Base-by-base conservation (phyloP, 371 early-diverging fungal genomes). In the Mortierella sp. region DNA sequence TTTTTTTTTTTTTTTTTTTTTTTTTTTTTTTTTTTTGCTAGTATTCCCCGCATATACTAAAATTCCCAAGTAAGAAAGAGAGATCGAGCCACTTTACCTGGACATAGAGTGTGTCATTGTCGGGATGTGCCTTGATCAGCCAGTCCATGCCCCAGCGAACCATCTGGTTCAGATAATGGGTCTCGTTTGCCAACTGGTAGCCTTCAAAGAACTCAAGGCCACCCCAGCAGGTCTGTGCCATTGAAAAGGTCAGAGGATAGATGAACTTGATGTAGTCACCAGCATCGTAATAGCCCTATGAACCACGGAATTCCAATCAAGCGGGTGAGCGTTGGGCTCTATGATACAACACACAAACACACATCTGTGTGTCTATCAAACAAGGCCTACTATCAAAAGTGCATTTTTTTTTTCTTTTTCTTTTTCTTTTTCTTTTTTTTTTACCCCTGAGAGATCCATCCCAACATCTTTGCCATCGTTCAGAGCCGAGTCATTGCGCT, bases 111-210 rank as follows among this genome's bases (percentile, higher is more conserved):
- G 82, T 82, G 62, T 83, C 74, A 29, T 79, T 75, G 48, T 84
- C 68, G 16, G 87, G 85, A 66, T 90, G 88, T 1, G 89, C 88
- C 61, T 87, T 86, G 28, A 88, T 86, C 29, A 90, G 64, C 89
- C 90, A 90, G 57, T 91, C 90, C 43, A 84, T 86, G 21, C 91
- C 91, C 90, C 89, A 91, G 62, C 84, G 84, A 12, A 91, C 50
- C 83, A 84, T 89, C 43, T 84, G 83, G 19, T 72, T 60, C 4
- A 91, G 71, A 47, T 88, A 82, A 1, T 51, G 44, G 1, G 81
- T 79, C 68, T 90, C 86, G 21, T 83, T 75, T 15, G 90, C 87
- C 53, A 83, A 80, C 57, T 80, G 74, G 60, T 88, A 90, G 19
- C 90, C 90, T 12, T 88, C 81, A 70, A 72, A 87, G 81, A 83